Conservation (phyloP, 768 basidiomycete genomes). For the Lepiota brunneoincarnata region DNA sequence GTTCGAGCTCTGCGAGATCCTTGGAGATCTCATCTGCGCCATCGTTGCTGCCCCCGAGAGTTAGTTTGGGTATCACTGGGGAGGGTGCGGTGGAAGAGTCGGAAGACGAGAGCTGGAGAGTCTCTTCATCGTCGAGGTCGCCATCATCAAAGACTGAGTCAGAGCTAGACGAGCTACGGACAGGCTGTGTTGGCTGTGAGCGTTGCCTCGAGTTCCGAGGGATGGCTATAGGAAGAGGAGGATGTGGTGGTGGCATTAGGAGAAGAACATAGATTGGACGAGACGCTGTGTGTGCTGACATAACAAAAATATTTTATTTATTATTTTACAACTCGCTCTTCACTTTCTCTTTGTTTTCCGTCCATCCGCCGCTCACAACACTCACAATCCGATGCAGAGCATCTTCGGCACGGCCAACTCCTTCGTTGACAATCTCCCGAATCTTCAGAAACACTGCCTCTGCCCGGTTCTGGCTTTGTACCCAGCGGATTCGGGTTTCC, state of each 20-base stretch:
- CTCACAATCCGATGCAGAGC: conserved; percentile 51
- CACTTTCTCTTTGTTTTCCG: conserved; percentile 9
- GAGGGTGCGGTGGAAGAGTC: conserved; percentile 33
- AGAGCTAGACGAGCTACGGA: conserved; percentile 9
- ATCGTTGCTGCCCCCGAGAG: not conserved
- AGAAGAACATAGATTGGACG: conserved; percentile 1
- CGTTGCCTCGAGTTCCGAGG: conserved; percentile 5
- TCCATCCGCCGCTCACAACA: conserved; percentile 39
- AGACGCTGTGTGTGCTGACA: conserved; percentile 12
- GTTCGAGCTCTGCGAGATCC: conserved; percentile 65
- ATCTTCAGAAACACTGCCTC: conserved; percentile 60
- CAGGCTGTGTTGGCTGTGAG: not conserved
- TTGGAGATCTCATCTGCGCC: conserved; percentile 57
- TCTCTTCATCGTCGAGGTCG: conserved; percentile 37
- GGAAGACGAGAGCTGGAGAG: conserved; percentile 37
- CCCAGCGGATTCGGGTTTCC: conserved; percentile 78
- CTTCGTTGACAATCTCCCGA: conserved; percentile 60
- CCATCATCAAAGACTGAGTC: conserved; percentile 23
- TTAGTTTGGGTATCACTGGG: conserved; percentile 16
- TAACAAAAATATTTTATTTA: conserved; percentile 5
- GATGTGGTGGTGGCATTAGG: conserved; percentile 12
- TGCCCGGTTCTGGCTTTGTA: conserved; percentile 57
- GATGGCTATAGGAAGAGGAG: not conserved
- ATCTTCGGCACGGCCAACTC: conserved; percentile 76
- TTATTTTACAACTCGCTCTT: conserved; percentile 21